A percentile compares a stretch with the other conserved stretches of the same genome.
Conservation (phyloP, 2,329 filamentous ascomycete genomes). For the Pseudogymnoascus sp. region DNA sequence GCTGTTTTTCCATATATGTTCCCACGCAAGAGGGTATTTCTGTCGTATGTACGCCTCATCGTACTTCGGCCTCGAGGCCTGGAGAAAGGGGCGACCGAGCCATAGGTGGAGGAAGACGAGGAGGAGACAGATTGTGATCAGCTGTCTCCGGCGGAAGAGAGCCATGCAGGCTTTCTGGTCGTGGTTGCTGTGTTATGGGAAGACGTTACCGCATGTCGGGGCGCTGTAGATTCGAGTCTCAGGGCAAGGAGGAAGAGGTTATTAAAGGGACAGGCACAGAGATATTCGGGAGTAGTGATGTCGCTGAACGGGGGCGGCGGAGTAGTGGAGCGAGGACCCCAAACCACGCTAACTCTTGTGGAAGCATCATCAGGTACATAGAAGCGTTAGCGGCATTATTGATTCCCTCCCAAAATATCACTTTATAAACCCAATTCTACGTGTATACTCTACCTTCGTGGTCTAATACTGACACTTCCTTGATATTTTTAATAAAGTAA, state of each 20-base stretch:
- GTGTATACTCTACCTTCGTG: too few relatives aligned
- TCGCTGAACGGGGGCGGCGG: not conserved
- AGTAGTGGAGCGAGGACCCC: not conserved
- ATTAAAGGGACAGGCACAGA: not conserved
- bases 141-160: not conserved
- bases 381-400: not conserved
- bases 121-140: not conserved
- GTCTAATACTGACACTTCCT: too few relatives aligned
- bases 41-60: not conserved
- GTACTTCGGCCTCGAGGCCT: not conserved
- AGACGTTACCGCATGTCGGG: not conserved
- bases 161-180: not conserved
- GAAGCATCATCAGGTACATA: not conserved
- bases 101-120: slow-evolving; percentile 1
- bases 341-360: not conserved
- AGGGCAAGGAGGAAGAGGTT: not conserved
- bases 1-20: not conserved
- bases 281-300: not conserved
- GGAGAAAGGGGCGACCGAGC: not conserved
- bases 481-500: too few relatives aligned
- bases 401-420: not conserved
- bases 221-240: not conserved
- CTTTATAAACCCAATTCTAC: not conserved
- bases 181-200: not conserved
- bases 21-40: not conserved